Base-by-base conservation (phyloP, 1,139 yeast species). In the Candida gigantensis region DNA sequence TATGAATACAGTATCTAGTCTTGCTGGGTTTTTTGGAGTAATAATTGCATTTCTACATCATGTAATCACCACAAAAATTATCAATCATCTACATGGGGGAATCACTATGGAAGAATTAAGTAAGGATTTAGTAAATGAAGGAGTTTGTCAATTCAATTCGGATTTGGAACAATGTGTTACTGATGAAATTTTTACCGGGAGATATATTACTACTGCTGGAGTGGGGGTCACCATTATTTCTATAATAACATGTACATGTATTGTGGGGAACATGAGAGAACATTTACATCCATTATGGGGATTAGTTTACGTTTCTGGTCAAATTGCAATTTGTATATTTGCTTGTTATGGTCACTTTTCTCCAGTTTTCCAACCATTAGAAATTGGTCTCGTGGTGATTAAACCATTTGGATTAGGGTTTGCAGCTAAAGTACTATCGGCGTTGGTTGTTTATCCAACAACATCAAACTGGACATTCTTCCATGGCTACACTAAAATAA, bases 371-470 rank as follows among this genome's bases (percentile, higher is more conserved):
- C 45, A 39, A 14, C 65, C 68, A 1, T 30, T 39, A 12, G 24
- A 35, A 5, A 37, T 59, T 5, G 63, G 60, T 0, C 40, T 47
- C n/a, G 14, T 28, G 0, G 50, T 63, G 2, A 21, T 62, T 3
- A 59, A 53, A 30, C 59, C 65, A 1, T 47, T 56, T 36, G 64
- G 60, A 4, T 19, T 64, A 6, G 43, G 61, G 2, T 45, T 55
- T 28, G 57, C 54, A 2, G 23, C 57, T 10, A 51, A 50, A 18
- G 37, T 60, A 4, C 30, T 56, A 1, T 39, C 47, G 3, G 28
- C 58, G 2, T 18, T 52, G 3, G 18, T 63, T 3, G 45, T 65
- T 2, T 65, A 57, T 40, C 72, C 72, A 1, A 46, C 51, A 10
- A 58, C 70, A 5, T 52, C 70, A 5, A 55, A 50, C 34, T 52